Conservation (phyloP, 1,139 yeast genomes). For the Hemisphaericaspora subhashii region DNA sequence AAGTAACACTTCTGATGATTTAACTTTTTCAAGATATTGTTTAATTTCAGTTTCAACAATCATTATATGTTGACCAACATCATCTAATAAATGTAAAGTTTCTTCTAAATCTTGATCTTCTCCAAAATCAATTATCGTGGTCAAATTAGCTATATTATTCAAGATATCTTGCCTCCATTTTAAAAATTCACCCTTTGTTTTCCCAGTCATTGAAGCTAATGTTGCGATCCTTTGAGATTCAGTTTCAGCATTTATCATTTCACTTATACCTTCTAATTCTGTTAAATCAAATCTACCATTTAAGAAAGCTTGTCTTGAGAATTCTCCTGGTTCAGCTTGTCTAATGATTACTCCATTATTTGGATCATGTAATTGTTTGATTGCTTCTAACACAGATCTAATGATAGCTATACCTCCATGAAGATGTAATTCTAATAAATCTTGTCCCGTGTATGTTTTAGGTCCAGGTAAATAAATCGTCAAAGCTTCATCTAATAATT, state of each 20-base stretch:
- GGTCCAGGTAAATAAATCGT: conserved; percentile 72
- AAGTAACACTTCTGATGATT: conserved; percentile 62
- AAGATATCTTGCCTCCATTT: conserved; percentile 71
- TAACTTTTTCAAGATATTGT: conserved; percentile 50
- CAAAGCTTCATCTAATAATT: conserved; percentile 73
- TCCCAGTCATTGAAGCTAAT: conserved; percentile 69
- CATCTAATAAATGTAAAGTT: conserved; percentile 46
- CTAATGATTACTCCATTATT: conserved; percentile 49
- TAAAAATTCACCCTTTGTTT: conserved; percentile 52
- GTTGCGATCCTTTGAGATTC: conserved; percentile 83
- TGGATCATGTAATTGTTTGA: conserved; percentile 51
- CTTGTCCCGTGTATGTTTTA: conserved; percentile 91
- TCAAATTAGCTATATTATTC: conserved; percentile 66
- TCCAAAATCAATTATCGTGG: conserved; percentile 95
- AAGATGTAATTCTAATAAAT: conserved; percentile 77
- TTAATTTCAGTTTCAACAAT: conserved; percentile 45
- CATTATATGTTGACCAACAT: conserved; percentile 47
- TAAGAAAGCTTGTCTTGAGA: conserved; percentile 76
- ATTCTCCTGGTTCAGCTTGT: conserved; percentile 92
- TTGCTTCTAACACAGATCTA: conserved; percentile 63
- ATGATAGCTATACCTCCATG: conserved; percentile 95
- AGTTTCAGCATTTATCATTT: conserved; percentile 91
- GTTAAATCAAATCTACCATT: conserved; percentile 73
- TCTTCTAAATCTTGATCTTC: conserved; percentile 87
- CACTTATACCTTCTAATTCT: conserved; percentile 87